These are phyloP conservation scores for Trichophyton benhamiae DNA, from an alignment of 2,329 filamentous ascomycete species.

Conservation along the genomic window DNA sequence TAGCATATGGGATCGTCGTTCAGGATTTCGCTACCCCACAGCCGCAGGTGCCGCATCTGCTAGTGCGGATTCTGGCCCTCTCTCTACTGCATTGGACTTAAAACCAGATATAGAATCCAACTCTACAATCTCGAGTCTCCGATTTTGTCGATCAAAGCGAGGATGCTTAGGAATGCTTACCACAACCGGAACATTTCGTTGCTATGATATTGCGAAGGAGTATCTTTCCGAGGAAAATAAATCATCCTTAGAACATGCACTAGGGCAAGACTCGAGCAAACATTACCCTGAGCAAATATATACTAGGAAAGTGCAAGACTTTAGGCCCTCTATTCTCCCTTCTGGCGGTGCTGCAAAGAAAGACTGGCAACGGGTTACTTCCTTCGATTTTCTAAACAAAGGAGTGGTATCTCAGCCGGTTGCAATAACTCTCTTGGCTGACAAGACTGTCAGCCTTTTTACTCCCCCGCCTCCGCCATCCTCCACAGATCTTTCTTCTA, in stretches of 20 bases:
- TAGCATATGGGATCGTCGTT: conserved; percentile 51
- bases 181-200: conserved; percentile 47
- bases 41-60: conserved; percentile 24
- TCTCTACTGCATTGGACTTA: conserved; percentile 46
- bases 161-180: conserved; percentile 48
- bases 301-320: conserved; percentile 35
- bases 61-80: conserved; percentile 23
- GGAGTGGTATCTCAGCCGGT: conserved; percentile 38
- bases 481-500: conserved; percentile 28
- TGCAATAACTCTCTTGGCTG: conserved; percentile 41
- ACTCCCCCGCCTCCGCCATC: conserved; percentile 34
- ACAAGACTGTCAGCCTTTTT: conserved; percentile 39
- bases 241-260: conserved; percentile 28
- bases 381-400: conserved; percentile 48
- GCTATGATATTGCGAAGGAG: conserved; percentile 44
- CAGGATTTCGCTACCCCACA: conserved; percentile 28
- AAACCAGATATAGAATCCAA: conserved; percentile 41
- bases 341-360: conserved; percentile 33
- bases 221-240: conserved; percentile 30
- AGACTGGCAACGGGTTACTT: conserved; percentile 38
- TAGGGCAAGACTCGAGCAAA: conserved; percentile 29
- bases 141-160: conserved; percentile 47
- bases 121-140: conserved; percentile 49
- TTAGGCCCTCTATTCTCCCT: conserved; percentile 36
- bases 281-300: conserved; percentile 34